Base-by-base conservation (phyloP, 345 rosid species). In the Linum lewisii region DNA sequence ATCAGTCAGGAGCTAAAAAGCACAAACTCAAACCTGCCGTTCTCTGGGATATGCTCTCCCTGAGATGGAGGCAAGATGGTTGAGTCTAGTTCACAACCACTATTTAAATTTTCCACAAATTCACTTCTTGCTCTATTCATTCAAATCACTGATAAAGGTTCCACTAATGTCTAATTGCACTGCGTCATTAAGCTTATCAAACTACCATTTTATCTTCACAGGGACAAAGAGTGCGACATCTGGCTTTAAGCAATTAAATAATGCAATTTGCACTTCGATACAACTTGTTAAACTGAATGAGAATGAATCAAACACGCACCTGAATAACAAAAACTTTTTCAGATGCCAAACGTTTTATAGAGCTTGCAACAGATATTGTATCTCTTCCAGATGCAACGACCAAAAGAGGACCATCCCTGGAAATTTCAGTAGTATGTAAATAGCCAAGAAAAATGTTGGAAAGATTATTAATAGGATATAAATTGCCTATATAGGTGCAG, bases 361-460 rank as follows among this genome's bases (percentile, higher is more conserved):
- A 93, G 79, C 95, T 89, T 66, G 96, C 86, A 66, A 78, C 63
- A 66, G 97, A 87, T 69, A 84, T 68, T 32, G 99, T 89, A 72
- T 93, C 99, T 79, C 97, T 82, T 51, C 99, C 97, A 55, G 90
- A 85, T 57, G 99, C 99, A 68, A 89, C 79, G 34, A 93, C 95
- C 75, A 93, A 72, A 58, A 89, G 64, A 34, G 99, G 99, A 59
- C 99, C 99, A 68, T 89, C 95, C 88, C 97, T 89, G 80, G 51
- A 45, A 64, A 72, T 20, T 50, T 44, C 21, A 56, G 54, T 32
- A 32, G 45, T 58, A 61, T 23, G 26, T 59, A 24, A 19, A 55
- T 24, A n/a, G 25, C 34, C 50, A 59, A 59, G 57, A 2, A 20
- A 24, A 47, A 7, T 8, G 7, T 25, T 5, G 2, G 34, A 26